A percentile compares a stretch with the other conserved stretches of the same genome.
phyloP scores from a whole-genome alignment of 1,139 yeast species.

The Hyphopichia buzzinii region DNA sequence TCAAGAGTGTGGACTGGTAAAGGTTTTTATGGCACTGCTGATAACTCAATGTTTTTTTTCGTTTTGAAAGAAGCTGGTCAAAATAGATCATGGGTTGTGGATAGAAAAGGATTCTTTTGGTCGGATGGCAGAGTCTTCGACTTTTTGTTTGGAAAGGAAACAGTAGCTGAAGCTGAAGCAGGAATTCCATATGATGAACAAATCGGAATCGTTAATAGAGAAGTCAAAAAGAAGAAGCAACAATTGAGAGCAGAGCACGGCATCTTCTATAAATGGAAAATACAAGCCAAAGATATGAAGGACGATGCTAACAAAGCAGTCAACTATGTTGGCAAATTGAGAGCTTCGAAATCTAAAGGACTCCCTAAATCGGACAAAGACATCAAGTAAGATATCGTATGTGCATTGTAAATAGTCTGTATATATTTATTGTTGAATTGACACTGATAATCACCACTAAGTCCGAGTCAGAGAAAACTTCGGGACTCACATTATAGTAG shows the following conservation, averaged over 20 bases:
- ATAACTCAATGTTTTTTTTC: constrained; percentile 71
- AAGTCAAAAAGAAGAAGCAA: constrained; percentile 39
- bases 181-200: constrained; percentile 69
- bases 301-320: constrained; percentile 27
- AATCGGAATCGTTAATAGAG: constrained; percentile 39
- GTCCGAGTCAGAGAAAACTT: too few relatives aligned
- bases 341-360: constrained; percentile 1
- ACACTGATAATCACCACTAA: too few relatives aligned
- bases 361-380: constrained; percentile 6
- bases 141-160: constrained; percentile 73
- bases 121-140: constrained; percentile 88
- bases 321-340: constrained; percentile 14
- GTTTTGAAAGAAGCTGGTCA: constrained; percentile 53
- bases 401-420: not conserved
- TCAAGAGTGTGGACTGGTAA: constrained; percentile 80
- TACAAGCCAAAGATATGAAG: constrained; percentile 34
- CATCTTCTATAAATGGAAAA: constrained; percentile 38
- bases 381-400: not conserved
- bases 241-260: constrained; percentile 41
- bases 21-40: constrained; percentile 84
- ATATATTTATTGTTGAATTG: not conserved
- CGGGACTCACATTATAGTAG: too few relatives aligned
- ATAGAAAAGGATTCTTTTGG: constrained; percentile 86
- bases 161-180: constrained; percentile 71
- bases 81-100: constrained; percentile 70